These are phyloP conservation scores for Gelatoporia subvermispora DNA, from an alignment of 768 basidiomycete genomes.

Conservation along the genomic window DNA sequence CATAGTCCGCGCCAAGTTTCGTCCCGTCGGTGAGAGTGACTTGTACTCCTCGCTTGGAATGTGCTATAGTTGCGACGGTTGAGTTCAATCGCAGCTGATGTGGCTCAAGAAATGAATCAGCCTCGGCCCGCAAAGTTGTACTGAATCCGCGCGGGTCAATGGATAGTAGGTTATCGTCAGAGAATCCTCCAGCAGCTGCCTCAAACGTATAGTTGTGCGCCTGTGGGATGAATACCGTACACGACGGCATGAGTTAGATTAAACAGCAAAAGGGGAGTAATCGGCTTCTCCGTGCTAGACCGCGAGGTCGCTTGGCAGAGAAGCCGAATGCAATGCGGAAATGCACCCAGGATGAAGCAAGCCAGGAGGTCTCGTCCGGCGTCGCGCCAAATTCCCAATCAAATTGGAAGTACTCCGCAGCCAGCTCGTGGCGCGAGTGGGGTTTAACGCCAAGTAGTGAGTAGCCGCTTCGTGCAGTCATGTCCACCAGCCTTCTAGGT, in stretches of 20 bases:
- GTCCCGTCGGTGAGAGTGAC: slow-evolving; percentile 43
- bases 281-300: slow-evolving; percentile 11
- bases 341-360: slow-evolving; percentile 60
- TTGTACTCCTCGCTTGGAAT: slow-evolving; percentile 39
- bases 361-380: slow-evolving; percentile 58
- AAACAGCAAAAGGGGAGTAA: slow-evolving; percentile 15
- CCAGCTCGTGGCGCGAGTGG: slow-evolving; percentile 40
- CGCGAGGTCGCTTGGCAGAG: slow-evolving; percentile 19
- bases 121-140: slow-evolving; percentile 51
- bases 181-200: slow-evolving; percentile 50
- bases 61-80: slow-evolving; percentile 42
- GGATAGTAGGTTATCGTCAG: slow-evolving; percentile 45
- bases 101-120: slow-evolving; percentile 45
- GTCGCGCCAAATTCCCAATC: slow-evolving; percentile 52
- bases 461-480: slow-evolving; percentile 51
- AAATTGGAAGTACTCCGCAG: slow-evolving; percentile 53
- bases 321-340: slow-evolving; percentile 11
- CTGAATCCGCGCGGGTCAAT: slow-evolving; percentile 64
- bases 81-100: slow-evolving; percentile 46
- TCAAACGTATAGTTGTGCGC: slow-evolving; percentile 61
- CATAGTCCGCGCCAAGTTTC: slow-evolving; percentile 48
- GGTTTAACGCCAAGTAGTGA: slow-evolving; percentile 43
- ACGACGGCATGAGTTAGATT: neutral
- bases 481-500: slow-evolving; percentile 43
- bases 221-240: slow-evolving; percentile 27